Base-by-base conservation (phyloP, 108 stramenopile genomes). In the Cyclotella atomus region DNA sequence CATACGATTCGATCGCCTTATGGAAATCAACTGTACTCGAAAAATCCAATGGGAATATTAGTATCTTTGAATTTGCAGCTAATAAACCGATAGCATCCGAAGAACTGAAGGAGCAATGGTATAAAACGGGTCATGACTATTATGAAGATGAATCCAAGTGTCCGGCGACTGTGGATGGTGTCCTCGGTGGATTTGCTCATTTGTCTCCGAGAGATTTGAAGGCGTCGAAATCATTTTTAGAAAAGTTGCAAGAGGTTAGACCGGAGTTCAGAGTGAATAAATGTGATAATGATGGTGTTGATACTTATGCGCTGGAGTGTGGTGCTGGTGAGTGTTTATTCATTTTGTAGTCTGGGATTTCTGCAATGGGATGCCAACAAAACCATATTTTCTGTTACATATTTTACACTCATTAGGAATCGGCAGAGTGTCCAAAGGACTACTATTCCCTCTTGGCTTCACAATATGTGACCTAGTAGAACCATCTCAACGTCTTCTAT, bases 381-480 rank as follows among this genome's bases (percentile, higher is more conserved):
- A n/a, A n/a, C n/a, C n/a, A 27, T 29, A 29, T 57, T 57, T 29
- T 30, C 2, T 57, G 28, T 15, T 57, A 0, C 0, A 32, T 32
- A 10, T 57, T 57, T 49, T 10, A 41, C 38, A 23, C 21, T 16
- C 27, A 25, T 28, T 61, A 75, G 90, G 90, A 45, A 97, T 98
- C 60, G 97, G 97, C 23, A 77, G 97, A 52, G 92, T 96, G 15
- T 87, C 92, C 25, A 97, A 96, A 70, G 91, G 93, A 19, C 53
- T 98, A 32, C 83, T 98, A 2, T 82, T 98, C 1, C 91, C 88
- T 6, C 36, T 90, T 7, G 87, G 77, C 56, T 71, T 89, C 45
- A 50, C 72, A 2, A 76, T 57, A 72, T 95, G 81, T 55, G 95
- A 98, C 50, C 65, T 98, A 38, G 89, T 98, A 20, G 97, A 98